phyloP scores from a whole-genome alignment of 1,139 yeast genomes.

The Hanseniaspora uvarum region DNA sequence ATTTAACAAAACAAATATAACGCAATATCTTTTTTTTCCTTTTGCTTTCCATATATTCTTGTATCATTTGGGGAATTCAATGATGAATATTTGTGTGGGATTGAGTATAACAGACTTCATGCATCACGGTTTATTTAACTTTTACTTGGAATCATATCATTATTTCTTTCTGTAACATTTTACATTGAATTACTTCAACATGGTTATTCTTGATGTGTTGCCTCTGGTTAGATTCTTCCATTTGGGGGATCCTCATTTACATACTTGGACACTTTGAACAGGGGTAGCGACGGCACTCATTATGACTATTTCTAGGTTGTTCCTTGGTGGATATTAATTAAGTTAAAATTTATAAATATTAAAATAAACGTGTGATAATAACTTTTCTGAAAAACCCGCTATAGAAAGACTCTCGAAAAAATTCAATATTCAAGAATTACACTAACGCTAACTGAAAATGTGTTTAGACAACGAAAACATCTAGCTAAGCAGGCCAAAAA shows the following conservation, averaged over 20 bases:
- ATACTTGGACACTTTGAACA: constrained; percentile 18
- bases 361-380: neutral
- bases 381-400: neutral
- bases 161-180: neutral
- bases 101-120: neutral
- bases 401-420: neutral
- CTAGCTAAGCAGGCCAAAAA: neutral
- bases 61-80: neutral
- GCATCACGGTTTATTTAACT: neutral
- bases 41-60: neutral
- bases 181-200: neutral
- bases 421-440: neutral
- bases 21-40: too few species aligned
- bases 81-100: neutral
- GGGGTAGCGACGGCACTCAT: constrained; percentile 17
- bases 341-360: too few species aligned
- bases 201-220: neutral
- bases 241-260: neutral
- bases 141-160: too few species aligned
- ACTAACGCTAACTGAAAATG: neutral
- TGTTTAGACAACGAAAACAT: neutral
- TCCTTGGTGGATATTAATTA: constrained; percentile 7
- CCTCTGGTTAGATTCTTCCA: neutral
- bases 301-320: constrained; percentile 17
- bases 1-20: too few species aligned